Base-by-base conservation (phyloP, 2,329 filamentous ascomycete genomes). In the Mycosphaerella arachidis region DNA sequence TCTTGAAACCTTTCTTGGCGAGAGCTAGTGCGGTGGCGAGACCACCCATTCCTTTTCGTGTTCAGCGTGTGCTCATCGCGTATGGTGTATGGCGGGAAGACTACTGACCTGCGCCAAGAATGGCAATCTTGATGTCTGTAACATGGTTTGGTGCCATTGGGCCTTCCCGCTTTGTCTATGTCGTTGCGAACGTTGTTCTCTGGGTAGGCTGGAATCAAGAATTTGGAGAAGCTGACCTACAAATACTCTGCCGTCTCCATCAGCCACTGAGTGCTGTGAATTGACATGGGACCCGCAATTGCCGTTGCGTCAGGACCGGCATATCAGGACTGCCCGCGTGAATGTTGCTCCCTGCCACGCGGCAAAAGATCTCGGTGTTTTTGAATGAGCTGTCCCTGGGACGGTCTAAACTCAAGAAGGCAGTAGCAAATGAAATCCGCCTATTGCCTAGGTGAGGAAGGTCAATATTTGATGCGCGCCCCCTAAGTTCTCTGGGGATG, bases 1-100 rank as follows among this genome's bases (percentile, higher is more conserved):
- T 78, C 64, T 80, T 84, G 75, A 93, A 92, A 7, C 90, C 90
- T 67, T 86, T 85, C 75, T 88, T 88, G 45, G 90, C 89, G 37
- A 93, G 82, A 12, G 89, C 84, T 37, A 93, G 81, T 6, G 89
- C 89, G 55, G 80, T 82, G 59, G 87, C 85, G 30, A 93, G 79
- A 30, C 90, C 90, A 55, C 89, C 90, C 89, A 94, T 93, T 65
- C 90, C 16, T 63, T 56, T 61, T 10, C 55, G 55, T 12, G 43
- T 46, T 60, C n/a, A 58, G 30, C 45, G 33, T 12, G 10, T 45
- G 12, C 40, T 43, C 24, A 16, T 37, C 12, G 24, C 40, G 20
- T 24, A 18, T 12, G 7, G 6, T 16, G 13, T 24, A 18, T 12
- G 7, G 6, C 12, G 13, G 13, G 37, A 29, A 30, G 31, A 58